Evolutionary conservation across 257 asterid species (phyloP), one percentile per base, ranked within the genome.

Genomic region (Solanum corneliomulleri): DNA sequence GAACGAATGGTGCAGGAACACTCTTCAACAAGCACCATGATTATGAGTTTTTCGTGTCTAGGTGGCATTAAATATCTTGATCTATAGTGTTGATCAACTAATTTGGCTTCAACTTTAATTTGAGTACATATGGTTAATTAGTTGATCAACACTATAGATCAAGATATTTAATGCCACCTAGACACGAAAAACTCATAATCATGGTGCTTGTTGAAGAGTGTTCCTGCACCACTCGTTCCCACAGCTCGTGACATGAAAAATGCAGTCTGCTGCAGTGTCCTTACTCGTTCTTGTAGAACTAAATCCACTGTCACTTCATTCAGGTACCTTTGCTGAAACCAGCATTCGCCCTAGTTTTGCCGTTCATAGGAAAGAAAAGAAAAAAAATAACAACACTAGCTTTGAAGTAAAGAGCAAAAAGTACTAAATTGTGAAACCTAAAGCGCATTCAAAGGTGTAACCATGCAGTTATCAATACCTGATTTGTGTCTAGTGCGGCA

Each of bases 141-240:
- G 66, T 78, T 45, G 66, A 44, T 29, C 64, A 1, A 45, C 64
- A 45, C 0, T 18, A 47, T 9, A 45, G 84, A 80, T 29, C 68
- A 27, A 16, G 42, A 12, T 20, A 47, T 11, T 27, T 5, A 21
- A 80, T 37, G 2, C 5, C 78, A 62, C 49, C 89, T 86, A 4
- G 88, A 89, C 37, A 86, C 45, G 64, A 89, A 89, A 87, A 86
- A 86, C 89, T 86, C 91, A 18, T 86, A 89, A 82, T 89, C 91
- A 2, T 83, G 76, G 42, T 89, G 91, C 64, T 66, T 87, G 60
- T 89, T 89, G 41, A 47, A 41, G 42, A 35, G 64, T 25, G 77
- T 18, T 85, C 66, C 11, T 45, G 69, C 42, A 72, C 89, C 88
- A 27, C 25, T 37, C 10, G 37, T 83, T 62, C 85, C 56, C 25